Base-by-base conservation (phyloP, 2,329 filamentous ascomycete genomes). In the Colletotrichum cordylinicola region DNA sequence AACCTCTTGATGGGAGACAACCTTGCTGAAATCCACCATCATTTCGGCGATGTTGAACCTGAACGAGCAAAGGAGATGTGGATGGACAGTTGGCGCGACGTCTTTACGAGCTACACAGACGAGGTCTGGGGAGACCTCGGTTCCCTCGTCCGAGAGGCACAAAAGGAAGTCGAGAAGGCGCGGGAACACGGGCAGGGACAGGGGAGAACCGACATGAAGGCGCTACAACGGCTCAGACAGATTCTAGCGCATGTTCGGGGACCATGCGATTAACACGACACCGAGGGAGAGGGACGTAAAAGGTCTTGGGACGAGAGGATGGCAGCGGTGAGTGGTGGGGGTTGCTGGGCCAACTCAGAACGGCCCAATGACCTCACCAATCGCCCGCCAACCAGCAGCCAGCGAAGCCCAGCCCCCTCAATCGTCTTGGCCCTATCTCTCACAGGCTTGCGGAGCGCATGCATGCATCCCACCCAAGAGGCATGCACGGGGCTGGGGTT, bases 91-190 rank as follows among this genome's bases (percentile, higher is more conserved):
- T 93, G 91, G 91, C 86, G 87, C 39, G 85, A 86, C 56, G 90
- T 92, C 9, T 84, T 93, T 29, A 88, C 85, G 3, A 84, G 86
- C 39, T 93, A 93, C 78, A 88, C 88, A 0, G 91, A 94, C 80
- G 90, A 94, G 71, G 92, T 94, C 29, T 94, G 93, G 93, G 93
- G 93, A 24, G 91, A 91, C 72, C 82, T 94, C 24, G 83, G 87
- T 35, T 87, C 89, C 5, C 84, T 93, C 39, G 88, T 92, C 12
- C 84, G 87, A 66, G 87, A 90, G 76, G 93, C 93, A 6, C 86
- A 85, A 72, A 83, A 83, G 61, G 93, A 94, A 80, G 82, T 94
- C 24, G 84, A 89, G 64, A 81, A 85, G 31, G 81, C 72, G 18
- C 52, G 56, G 48, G 56, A 55, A 12, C 52, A 64, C 24, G 65